Conservation (phyloP, 129 eudicot species). For the Tagetes erecta region DNA sequence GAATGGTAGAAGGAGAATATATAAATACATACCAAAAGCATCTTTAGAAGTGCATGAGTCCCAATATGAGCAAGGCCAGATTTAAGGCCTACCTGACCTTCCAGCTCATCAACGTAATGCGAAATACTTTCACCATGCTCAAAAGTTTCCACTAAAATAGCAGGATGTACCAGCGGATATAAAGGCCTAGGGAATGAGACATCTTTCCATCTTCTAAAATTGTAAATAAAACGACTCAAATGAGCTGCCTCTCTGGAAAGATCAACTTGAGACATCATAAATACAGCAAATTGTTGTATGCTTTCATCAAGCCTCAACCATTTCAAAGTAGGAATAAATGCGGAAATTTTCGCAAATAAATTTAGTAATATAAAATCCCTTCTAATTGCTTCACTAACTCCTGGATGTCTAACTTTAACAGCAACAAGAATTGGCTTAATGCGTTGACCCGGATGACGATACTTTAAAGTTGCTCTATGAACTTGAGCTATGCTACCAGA, state of each 20-base stretch:
- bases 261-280: constrained; percentile 99
- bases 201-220: constrained; percentile 87
- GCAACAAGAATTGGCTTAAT: constrained; percentile 80
- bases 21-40: constrained; percentile 67
- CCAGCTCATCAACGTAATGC: constrained; percentile 69
- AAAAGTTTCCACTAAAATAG: constrained; percentile 92
- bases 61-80: constrained; percentile 91
- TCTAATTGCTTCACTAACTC: constrained; percentile 82
- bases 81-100: constrained; percentile 67
- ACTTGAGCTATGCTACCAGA: constrained; percentile 97
- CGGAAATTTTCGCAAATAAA: constrained; percentile 64
- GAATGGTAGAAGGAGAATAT: background rate
- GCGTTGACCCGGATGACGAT: constrained; percentile 67
- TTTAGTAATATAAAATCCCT: constrained; percentile 76
- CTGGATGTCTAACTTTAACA: constrained; percentile 95
- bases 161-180: constrained; percentile 96
- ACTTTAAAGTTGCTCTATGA: constrained; percentile 79
- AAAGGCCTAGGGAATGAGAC: constrained; percentile 94
- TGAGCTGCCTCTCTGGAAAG: constrained; percentile 98
- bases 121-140: constrained; percentile 82
- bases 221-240: constrained; percentile 86
- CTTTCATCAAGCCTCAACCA: constrained; percentile 96
- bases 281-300: constrained; percentile 85
- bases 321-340: constrained; percentile 60
- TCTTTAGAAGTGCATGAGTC: constrained; percentile 86